Base-by-base conservation (phyloP, 352 stramenopile genomes). In the Phytophthora chlamydospora region DNA sequence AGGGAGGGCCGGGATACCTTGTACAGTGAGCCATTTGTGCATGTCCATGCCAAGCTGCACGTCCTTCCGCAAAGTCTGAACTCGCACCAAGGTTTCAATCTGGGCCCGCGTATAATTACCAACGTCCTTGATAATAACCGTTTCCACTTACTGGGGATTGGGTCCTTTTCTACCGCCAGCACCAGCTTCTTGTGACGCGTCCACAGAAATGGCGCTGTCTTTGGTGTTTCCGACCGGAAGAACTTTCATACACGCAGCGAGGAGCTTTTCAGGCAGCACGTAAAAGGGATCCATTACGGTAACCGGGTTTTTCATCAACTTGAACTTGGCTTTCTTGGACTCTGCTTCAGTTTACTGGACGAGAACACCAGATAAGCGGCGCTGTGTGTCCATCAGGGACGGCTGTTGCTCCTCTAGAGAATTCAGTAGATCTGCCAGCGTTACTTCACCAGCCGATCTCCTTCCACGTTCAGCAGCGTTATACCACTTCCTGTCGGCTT, bases 261-360 rank as follows among this genome's bases (percentile, higher is more conserved):
- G 9, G 3, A 76, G 42, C 32, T 52, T 58, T 0, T 33, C 3
- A 0, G 55, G 62, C 0, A 74, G 36, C 0, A 70, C 3, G 41
- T 66, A 75, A 19, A 62, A 73, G 0, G 58, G 46, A 11, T 71
- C 58, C 40, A 55, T 17, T 14, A 60, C 65, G 14, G 60, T 42
- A 3, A 64, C 47, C 12, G 62, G 58, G 29, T 69, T 67, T 10
- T 66, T 71, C 43, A 66, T 38, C 0, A 9, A 7, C 14, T 65
- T 64, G 17, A 29, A 40, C 38, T 45, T 39, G 7, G 46, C 46
- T 6, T 46, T 41, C 48, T 51, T 69, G 13, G 40, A 57, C 0
- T 58, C 24, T 1, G 31, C 13, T 4, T 45, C 16, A 0, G 6
- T 27, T 39, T 36, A 41, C 19, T 63, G 58, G 1, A 68, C 38